Percentiles rank a stretch among this genome's conserved stretches.
Conservation (phyloP, 2,329 filamentous ascomycete species). For the Fusarium nodosum region DNA sequence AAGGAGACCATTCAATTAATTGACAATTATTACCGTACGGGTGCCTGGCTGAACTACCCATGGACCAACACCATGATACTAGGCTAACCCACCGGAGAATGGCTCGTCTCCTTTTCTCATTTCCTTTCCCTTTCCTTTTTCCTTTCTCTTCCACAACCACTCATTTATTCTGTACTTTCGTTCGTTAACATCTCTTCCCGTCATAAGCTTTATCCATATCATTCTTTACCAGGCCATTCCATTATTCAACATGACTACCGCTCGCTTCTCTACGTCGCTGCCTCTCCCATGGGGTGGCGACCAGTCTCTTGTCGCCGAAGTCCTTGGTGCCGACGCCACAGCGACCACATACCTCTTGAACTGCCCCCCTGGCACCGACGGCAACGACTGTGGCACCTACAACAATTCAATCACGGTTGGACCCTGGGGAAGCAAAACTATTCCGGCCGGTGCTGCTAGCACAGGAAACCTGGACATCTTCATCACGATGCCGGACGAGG, state of each 20-base stretch:
- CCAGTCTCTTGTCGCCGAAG: slow-evolving; percentile 13
- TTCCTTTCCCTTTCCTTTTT: slow-evolving; percentile 12
- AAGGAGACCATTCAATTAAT: background rate
- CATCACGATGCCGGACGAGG: slow-evolving; percentile 9
- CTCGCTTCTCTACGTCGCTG: slow-evolving; percentile 15
- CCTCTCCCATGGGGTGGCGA: background rate
- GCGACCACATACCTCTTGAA: slow-evolving; percentile 27
- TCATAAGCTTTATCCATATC: rapidly evolving
- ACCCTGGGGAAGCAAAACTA: slow-evolving; percentile 23
- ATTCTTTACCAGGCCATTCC: background rate
- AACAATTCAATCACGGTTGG: slow-evolving; percentile 18
- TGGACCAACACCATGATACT: background rate
- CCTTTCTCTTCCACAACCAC: background rate
- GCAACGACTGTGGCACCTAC: slow-evolving; percentile 20
- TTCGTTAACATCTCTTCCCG: background rate
- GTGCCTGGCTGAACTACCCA: background rate
- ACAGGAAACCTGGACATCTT: slow-evolving; percentile 21
- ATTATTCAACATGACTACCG: slow-evolving; percentile 11
- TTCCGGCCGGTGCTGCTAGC: slow-evolving; percentile 14
- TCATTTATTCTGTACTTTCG: background rate
- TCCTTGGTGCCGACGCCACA: slow-evolving; percentile 19
- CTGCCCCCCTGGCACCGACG: slow-evolving; percentile 17
- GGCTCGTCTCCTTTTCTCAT: slow-evolving; percentile 18
- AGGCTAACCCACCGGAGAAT: background rate
- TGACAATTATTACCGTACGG: background rate